Evolutionary conservation across 2,329 filamentous ascomycete species (phyloP), one percentile per base, ranked within the genome.

Genomic region (Tolypocladium paradoxum): DNA sequence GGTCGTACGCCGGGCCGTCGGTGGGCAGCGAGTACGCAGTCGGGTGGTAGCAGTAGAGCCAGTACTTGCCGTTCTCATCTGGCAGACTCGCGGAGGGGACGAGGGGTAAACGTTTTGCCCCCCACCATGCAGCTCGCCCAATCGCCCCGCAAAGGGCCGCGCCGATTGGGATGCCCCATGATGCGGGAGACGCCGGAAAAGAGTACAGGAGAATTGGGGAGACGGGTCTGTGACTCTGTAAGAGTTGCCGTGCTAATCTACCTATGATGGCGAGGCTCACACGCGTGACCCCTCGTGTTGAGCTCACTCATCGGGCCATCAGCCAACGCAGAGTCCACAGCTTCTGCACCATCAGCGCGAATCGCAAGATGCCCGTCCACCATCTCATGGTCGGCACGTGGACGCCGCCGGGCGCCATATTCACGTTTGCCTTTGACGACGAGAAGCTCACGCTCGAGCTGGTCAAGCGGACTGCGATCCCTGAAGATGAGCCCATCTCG

Each of bases 311-410:
- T n/a, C n/a, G n/a, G n/a, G n/a, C 40, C 37, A 36, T 24, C 12
- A 47, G 11, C 49, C n/a, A 36, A 57, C 54, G 54, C 56, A 52
- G 49, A 35, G 49, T 24, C 53, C 52, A 53, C n/a, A 54, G 47
- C 35, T n/a, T n/a, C n/a, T n/a, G n/a, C n/a, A n/a, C n/a, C n/a
- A n/a, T n/a, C n/a, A 54, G 56, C 52, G 46, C 48, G 48, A 53
- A 53, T 48, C 54, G 46, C 60, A 78, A 68, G 56, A 92, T 92
- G 85, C 84, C 88, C 49, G 60, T 82, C 66, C 90, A 95, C 69
- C 88, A 95, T 73, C 77, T 95, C 66, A 93, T 95, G 87, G 83
- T 92, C 64, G 90, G 90, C 57, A 95, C 90, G 53, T 95, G 90
- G 89, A 92, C 88, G 56, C 87, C 87, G 54, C 90, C 90, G 53